Percentiles rank a stretch among this genome's conserved stretches.
These are phyloP conservation scores for Pyrus communis DNA, from an alignment of 306 rosid genomes.

Conservation along the genomic window DNA sequence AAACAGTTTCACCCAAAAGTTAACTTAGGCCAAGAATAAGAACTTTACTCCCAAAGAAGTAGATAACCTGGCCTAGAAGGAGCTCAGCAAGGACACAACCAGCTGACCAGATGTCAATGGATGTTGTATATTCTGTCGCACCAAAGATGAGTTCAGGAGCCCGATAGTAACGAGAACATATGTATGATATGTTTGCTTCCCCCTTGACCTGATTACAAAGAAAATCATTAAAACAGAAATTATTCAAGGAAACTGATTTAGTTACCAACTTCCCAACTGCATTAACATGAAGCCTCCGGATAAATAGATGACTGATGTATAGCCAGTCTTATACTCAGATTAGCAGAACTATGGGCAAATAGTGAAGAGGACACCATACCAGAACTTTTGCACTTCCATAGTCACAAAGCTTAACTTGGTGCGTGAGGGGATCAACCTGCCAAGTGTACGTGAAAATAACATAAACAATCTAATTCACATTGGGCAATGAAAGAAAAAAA, in stretches of 20 bases:
- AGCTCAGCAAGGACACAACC: slow-evolving; percentile 99
- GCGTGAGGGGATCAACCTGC: slow-evolving; percentile 89
- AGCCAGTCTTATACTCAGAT: neutral
- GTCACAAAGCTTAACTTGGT: slow-evolving; percentile 91
- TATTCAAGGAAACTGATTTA: neutral
- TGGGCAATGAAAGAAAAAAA: neutral
- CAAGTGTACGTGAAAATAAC: slow-evolving; percentile 9
- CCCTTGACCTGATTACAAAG: slow-evolving; percentile 57
- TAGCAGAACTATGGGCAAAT: neutral
- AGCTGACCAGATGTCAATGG: slow-evolving; percentile 96
- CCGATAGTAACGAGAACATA: slow-evolving; percentile 94
- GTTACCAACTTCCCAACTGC: neutral
- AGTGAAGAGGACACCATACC: slow-evolving; percentile 37
- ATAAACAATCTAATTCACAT: neutral
- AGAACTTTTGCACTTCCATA: slow-evolving; percentile 94
- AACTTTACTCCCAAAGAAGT: slow-evolving; percentile 9
- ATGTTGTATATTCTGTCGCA: slow-evolving; percentile 84
- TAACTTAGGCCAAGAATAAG: neutral
- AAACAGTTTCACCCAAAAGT: slow-evolving; percentile 7
- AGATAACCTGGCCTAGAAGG: slow-evolving; percentile 79
- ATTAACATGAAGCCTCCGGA: neutral
- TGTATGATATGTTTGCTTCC: slow-evolving; percentile 84
- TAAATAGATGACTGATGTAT: neutral
- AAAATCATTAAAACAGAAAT: neutral
- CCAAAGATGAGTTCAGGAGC: slow-evolving; percentile 99